These are phyloP conservation scores for Fusarium anguioides DNA, from an alignment of 2,329 filamentous ascomycete genomes.

Conservation along the genomic window DNA sequence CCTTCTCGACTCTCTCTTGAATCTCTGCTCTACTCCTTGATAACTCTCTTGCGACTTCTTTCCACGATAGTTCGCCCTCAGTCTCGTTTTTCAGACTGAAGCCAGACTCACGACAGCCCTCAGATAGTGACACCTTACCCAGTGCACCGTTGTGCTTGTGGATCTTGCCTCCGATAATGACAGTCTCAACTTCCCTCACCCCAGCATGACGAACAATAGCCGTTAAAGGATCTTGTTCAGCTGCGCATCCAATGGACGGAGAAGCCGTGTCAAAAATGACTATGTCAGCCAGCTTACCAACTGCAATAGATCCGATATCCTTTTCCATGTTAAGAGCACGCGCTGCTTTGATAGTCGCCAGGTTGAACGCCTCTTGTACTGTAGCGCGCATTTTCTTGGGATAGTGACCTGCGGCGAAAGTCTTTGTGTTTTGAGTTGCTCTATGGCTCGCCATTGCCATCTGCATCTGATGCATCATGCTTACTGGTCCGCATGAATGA, in stretches of 20 bases:
- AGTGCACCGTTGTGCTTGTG: background rate
- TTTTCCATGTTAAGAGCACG: slow-evolving; percentile 1
- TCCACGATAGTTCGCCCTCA: background rate
- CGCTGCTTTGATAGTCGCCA: slow-evolving; percentile 13
- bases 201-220: slow-evolving; percentile 1
- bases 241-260: slow-evolving; percentile 2
- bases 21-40: background rate
- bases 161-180: background rate
- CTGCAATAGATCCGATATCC: background rate
- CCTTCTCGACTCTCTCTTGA: background rate
- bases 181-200: background rate
- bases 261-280: background rate
- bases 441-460: background rate
- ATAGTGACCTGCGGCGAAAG: background rate
- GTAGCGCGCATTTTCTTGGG: background rate
- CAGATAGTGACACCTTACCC: background rate
- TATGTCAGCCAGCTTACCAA: background rate
- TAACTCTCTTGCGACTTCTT: background rate
- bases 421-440: background rate
- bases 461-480: slow-evolving; percentile 17
- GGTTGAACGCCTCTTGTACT: background rate
- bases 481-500: slow-evolving; percentile 7
- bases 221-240: background rate
- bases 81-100: background rate
- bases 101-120: background rate